Percentiles rank a stretch among this genome's conserved stretches.
phyloP scores from a whole-genome alignment of 768 basidiomycete species.

The Trametes meyenii region DNA sequence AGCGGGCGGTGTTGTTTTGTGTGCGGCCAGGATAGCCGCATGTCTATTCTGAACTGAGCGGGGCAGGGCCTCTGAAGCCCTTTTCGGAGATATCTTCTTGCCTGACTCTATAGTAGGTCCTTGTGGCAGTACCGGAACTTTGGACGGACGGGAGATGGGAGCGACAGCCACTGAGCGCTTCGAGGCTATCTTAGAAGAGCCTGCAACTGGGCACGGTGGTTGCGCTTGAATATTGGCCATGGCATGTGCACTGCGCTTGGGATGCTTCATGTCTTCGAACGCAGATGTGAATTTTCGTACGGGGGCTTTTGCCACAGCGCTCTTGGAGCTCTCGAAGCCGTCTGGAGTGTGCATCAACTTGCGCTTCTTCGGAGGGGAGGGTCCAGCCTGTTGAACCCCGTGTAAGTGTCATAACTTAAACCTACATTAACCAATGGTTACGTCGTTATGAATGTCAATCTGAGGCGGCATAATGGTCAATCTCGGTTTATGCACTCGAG shows the following conservation, averaged over 20 bases:
- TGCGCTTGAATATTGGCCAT: neutral
- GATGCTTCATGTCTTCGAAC: slow-evolving; percentile 7
- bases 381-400: neutral
- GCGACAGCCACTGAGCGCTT: neutral
- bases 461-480: neutral
- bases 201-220: neutral
- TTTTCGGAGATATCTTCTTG: too few relatives aligned
- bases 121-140: neutral
- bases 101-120: neutral
- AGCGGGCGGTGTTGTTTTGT: neutral
- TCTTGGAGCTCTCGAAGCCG: slow-evolving; percentile 12
- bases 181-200: neutral
- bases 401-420: neutral
- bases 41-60: neutral
- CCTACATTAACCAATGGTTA: neutral
- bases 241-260: slow-evolving; percentile 4
- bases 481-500: too few relatives aligned
- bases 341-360: slow-evolving; percentile 16
- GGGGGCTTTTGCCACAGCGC: neutral
- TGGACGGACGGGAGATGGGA: neutral
- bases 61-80: too few relatives aligned
- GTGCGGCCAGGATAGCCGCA: slow-evolving; percentile 4
- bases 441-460: too few relatives aligned
- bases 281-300: slow-evolving; percentile 22
- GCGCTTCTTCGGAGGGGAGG: slow-evolving; percentile 16